Evolutionary conservation across 2,329 filamentous ascomycete genomes (phyloP).

Genomic region (Colletotrichum filicis): DNA sequence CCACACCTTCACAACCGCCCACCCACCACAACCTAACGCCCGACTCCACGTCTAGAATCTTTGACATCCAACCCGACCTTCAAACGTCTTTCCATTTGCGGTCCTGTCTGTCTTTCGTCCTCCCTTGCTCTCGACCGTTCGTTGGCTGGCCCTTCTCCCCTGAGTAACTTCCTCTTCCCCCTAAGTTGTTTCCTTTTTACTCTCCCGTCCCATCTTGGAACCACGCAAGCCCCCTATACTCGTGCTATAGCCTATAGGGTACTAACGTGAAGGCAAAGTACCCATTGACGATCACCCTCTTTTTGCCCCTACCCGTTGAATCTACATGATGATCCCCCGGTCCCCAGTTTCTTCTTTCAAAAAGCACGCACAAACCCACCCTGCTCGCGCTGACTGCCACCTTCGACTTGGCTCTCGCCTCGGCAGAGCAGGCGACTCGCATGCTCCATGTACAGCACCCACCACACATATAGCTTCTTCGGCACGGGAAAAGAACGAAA

Average conservation of each 20-base stretch:
- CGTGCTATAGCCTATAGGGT: neutral
- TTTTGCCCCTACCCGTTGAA: neutral
- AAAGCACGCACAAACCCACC: conserved; percentile 18
- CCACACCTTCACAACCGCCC: neutral
- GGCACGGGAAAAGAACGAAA: neutral
- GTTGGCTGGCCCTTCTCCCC: neutral
- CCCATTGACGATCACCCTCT: conserved; percentile 9
- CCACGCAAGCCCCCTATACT: neutral
- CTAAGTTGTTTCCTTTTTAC: neutral
- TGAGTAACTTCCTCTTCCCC: neutral
- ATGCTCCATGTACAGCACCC: neutral
- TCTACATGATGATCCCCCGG: neutral
- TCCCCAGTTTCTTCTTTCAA: neutral
- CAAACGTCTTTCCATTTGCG: conserved; percentile 19
- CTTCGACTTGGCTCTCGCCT: conserved; percentile 29
- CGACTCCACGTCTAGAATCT: conserved; percentile 8
- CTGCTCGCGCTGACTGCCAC: neutral
- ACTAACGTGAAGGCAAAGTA: neutral
- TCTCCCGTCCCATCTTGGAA: neutral
- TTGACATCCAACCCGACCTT: conserved; percentile 25
- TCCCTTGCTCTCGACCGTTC: conserved; percentile 9
- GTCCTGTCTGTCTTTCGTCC: neutral
- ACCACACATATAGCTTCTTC: neutral
- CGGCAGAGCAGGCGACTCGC: conserved; percentile 16
- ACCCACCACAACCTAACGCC: neutral